Evolutionary conservation across 2,329 filamentous ascomycete species (phyloP), one percentile per base, ranked within the genome.

Genomic region (Sclerotinia minor): DNA sequence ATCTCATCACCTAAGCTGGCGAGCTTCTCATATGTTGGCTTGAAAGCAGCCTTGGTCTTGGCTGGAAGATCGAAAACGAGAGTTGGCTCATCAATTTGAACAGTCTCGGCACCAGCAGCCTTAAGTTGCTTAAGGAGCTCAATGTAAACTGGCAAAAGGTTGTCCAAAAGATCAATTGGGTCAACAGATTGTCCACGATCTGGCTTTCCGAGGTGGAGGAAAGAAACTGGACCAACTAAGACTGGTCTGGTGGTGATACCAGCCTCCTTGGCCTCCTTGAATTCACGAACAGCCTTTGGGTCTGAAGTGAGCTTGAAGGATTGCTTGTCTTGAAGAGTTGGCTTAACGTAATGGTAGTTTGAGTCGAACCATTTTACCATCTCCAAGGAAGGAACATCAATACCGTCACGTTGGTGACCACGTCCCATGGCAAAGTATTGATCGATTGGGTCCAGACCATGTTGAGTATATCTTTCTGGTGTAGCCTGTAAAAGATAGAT

Each of bases 351-450:
- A 88, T 98, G 95, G 90, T 99, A 99, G 91, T 99, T 99, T 74
- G 93, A 97, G 87, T 99, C 95, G 80, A 99, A 99, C 95, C 95
- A 99, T 87, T 99, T 99, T 78, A 99, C 95, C 95, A 99, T 99
- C 87, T 99, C 95, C 82, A 97, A 85, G 78, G 86, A 87, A 76
- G 94, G 92, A 74, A 98, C 95, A 82, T 99, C 95, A 76, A 98
- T 86, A 81, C 92, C 88, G 79, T 89, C 88, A 89, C 92, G 96
- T 84, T 99, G 95, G 84, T 96, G 94, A 79, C 95, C 95, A 89
- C 95, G 92, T 79, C 95, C 95, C 92, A 99, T 97, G 82, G 95
- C 95, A 79, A 99, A 99, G 89, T 97, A 98, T 84, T 96, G 90
- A 84, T 99, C 95, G 80, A 99, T 84, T 73, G 87, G 82, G 82